phyloP scores from a whole-genome alignment of 768 basidiomycete species.

The Lactarius hengduanensis region DNA sequence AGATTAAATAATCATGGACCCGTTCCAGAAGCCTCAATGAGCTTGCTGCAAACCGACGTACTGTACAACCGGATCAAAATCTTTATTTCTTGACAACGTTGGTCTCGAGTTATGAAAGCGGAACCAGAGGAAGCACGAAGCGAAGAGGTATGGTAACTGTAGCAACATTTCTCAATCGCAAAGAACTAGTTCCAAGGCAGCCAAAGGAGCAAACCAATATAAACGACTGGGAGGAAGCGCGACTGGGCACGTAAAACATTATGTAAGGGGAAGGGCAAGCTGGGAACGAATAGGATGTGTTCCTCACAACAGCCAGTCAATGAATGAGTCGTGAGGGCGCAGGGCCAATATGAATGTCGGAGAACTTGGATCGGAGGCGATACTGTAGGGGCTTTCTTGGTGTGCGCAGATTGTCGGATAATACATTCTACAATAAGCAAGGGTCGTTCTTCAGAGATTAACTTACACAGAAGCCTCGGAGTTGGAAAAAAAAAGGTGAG shows the following conservation, averaged over 20 bases:
- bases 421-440: not conserved
- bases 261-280: not conserved
- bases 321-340: not conserved
- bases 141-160: not conserved
- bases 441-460: not conserved
- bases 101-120: not conserved
- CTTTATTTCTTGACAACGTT: not conserved
- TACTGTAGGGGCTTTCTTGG: not conserved
- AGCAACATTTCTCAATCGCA: not conserved
- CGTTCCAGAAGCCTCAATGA: not conserved
- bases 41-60: not conserved
- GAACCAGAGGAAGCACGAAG: not conserved
- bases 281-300: not conserved
- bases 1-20: not conserved
- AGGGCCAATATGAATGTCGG: not conserved
- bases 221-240: not conserved
- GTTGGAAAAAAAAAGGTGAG: conserved; percentile 5
- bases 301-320: not conserved
- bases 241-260: not conserved
- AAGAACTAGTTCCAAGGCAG: not conserved
- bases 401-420: not conserved
- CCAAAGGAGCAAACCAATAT: not conserved
- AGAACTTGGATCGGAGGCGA: not conserved
- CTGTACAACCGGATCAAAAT: not conserved
- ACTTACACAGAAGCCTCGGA: conserved; percentile 6